Base-by-base conservation (phyloP, 2,329 filamentous ascomycete genomes). In the Westerdykella ornata region DNA sequence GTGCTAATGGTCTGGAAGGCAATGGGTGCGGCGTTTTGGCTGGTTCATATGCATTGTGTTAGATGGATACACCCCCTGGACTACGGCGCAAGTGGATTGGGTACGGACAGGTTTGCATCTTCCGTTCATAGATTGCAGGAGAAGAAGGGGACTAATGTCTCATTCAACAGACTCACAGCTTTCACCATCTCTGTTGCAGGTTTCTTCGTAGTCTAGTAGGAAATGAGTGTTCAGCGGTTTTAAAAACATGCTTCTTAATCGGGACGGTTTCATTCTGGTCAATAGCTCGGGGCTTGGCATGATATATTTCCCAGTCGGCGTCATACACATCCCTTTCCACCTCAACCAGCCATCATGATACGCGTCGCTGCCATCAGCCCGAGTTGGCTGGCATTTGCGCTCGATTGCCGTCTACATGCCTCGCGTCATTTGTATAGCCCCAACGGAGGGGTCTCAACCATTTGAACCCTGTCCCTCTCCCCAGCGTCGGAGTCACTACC, bases 391-490 rank as follows among this genome's bases (percentile, higher is more conserved):
- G 53, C 49, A 40, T 42, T 35, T 31, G 41, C 44, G 42, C 42
- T 43, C 43, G 52, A 33, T 33, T 26, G 42, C 38, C 43, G 54
- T 43, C 48, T 43, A 39, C 47, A 57, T 61, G 48, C 51, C 49
- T 48, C 50, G 35, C 52, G 51, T 54, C 47, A 54, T 54, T 53
- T 53, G 42, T 56, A 74, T 74, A 75, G 70, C 73, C 74, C 74
- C 73, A 75, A 70, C 52, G 70, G 54, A 64, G 73, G 74, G 74
- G 74, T 76, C 54, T 53, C 49, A 45, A 62, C 60, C 48, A 62
- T 69, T 57, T 76, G 61, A 74, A 26, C 45, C 46, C 46, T 44
- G 47, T 38, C 46, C 48, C 49, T 53, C 49, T 50, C 46, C 41
- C 54, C 52, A 53, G 57, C 52, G 49, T 48, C 44, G 49, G 60